These are phyloP conservation scores for Debaryomyces psychrophilus DNA, from an alignment of 1,139 yeast genomes.

Conservation along the genomic window DNA sequence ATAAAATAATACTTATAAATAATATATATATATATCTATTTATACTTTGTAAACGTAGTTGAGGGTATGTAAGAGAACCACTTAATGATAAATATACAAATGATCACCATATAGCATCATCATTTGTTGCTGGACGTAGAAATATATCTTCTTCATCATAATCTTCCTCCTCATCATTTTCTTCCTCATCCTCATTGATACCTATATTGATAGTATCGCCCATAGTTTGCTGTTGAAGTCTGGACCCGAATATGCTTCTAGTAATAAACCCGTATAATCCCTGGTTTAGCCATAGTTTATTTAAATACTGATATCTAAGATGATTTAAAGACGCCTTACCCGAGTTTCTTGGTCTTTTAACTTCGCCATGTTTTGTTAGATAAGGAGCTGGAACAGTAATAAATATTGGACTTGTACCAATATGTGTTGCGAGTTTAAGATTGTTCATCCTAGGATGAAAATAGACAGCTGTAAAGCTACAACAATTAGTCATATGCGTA, in stretches of 20 bases:
- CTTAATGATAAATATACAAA: no score
- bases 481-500: conserved; percentile 32
- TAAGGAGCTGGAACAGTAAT: conserved; percentile 62
- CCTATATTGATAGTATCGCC: conserved; percentile 11
- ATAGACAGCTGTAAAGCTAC: conserved; percentile 39
- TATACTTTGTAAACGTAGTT: neutral
- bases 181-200: conserved; percentile 22
- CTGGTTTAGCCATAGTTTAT: conserved; percentile 61
- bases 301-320: conserved; percentile 57
- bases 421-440: conserved; percentile 41
- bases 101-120: conserved; percentile 4
- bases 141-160: conserved; percentile 19
- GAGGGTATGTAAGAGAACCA: neutral
- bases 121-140: conserved; percentile 12
- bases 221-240: conserved; percentile 16
- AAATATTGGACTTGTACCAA: conserved; percentile 32
- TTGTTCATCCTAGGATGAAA: conserved; percentile 45
- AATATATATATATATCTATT: neutral
- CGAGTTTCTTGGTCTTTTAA: conserved; percentile 54
- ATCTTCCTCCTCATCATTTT: conserved; percentile 20
- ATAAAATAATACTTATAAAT: neutral
- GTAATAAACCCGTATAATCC: conserved; percentile 46
- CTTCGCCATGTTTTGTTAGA: conserved; percentile 72
- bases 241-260: conserved; percentile 34
- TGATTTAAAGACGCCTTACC: conserved; percentile 57